A percentile compares a stretch with the other conserved stretches of the same genome.
phyloP scores from a whole-genome alignment of 208 protist genomes.

The Leishmania aethiopica region DNA sequence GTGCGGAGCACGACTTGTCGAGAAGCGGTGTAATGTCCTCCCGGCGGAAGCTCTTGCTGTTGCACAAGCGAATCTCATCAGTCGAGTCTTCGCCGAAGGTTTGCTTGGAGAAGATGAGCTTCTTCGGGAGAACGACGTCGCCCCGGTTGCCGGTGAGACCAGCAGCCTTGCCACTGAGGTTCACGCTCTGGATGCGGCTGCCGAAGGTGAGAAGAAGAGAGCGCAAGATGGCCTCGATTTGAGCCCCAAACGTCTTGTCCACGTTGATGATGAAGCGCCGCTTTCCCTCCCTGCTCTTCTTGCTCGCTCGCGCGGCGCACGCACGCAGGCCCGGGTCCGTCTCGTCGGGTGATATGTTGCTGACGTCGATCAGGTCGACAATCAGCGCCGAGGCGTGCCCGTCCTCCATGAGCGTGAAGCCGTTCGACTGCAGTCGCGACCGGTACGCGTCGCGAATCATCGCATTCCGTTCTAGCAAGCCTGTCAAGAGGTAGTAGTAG shows the following conservation, averaged over 20 bases:
- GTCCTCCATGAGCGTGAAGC: constrained; percentile 81
- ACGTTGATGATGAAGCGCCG: constrained; percentile 87
- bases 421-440: constrained; percentile 54
- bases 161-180: constrained; percentile 72
- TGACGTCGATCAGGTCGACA: constrained; percentile 77
- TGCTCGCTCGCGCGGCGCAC: constrained; percentile 18
- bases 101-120: constrained; percentile 84
- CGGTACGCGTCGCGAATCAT: constrained; percentile 62
- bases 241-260: constrained; percentile 85
- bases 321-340: constrained; percentile 49
- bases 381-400: constrained; percentile 62
- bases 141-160: constrained; percentile 73
- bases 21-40: constrained; percentile 55
- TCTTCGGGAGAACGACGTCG: constrained; percentile 77
- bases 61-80: constrained; percentile 78
- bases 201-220: constrained; percentile 77
- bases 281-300: constrained; percentile 3
- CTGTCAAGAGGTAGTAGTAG: constrained; percentile 76
- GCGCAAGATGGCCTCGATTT: constrained; percentile 75
- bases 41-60: constrained; percentile 39
- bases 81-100: constrained; percentile 81
- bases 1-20: constrained; percentile 36
- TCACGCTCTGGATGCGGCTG: constrained; percentile 73
- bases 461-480: constrained; percentile 55
- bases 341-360: constrained; percentile 43